Percentiles rank a stretch among this genome's conserved stretches.
These are phyloP conservation scores for Penstemon newberryi DNA, from an alignment of 257 asterid species.

Conservation along the genomic window DNA sequence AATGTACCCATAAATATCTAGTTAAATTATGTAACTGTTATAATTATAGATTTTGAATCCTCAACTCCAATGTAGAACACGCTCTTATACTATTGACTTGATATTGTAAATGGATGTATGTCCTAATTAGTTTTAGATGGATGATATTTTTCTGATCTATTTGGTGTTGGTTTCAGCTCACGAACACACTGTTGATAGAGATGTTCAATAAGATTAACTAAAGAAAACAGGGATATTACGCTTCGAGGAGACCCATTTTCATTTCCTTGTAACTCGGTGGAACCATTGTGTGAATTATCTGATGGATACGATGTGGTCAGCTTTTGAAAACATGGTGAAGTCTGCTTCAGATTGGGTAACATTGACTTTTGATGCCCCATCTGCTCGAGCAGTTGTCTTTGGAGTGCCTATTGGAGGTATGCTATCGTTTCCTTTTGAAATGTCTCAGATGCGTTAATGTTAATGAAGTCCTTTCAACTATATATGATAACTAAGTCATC, in stretches of 20 bases:
- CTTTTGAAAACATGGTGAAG: constrained; percentile 49
- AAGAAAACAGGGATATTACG: constrained; percentile 23
- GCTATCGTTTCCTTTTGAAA: not conserved
- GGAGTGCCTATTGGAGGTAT: constrained; percentile 92
- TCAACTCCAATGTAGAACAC: not conserved
- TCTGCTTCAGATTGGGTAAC: constrained; percentile 72
- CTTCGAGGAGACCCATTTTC: constrained; percentile 9
- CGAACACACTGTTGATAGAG: constrained; percentile 4
- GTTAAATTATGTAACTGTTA: not conserved
- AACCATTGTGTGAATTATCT: constrained; percentile 1
- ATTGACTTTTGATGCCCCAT: constrained; percentile 65
- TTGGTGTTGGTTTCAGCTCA: constrained; percentile 29
- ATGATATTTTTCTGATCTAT: not conserved
- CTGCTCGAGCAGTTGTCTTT: constrained; percentile 77
- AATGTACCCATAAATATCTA: too few species aligned
- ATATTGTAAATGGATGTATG: not conserved
- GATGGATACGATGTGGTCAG: constrained; percentile 47
- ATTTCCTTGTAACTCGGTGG: constrained; percentile 19
- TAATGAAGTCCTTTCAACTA: not conserved
- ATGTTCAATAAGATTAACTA: constrained; percentile 22
- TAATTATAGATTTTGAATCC: not conserved
- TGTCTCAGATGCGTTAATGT: not conserved
- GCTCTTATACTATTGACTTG: constrained; percentile 14
- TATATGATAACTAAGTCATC: not conserved
- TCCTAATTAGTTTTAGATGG: constrained; percentile 9